Evolutionary conservation across 2,329 filamentous ascomycete genomes (phyloP).

Genomic region (Fusarium marasasianum): DNA sequence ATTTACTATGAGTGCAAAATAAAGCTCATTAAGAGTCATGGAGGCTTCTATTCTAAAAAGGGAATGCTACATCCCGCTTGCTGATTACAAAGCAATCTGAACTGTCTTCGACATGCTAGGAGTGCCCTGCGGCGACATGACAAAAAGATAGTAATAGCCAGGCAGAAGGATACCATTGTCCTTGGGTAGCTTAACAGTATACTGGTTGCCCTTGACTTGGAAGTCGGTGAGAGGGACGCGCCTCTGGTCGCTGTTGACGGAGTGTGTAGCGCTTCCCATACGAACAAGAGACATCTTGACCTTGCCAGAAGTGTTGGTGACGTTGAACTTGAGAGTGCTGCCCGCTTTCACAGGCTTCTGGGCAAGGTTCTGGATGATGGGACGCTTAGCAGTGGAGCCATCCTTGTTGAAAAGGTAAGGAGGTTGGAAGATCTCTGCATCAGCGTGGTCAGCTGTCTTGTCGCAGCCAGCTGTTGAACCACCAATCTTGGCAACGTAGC

Average conservation of each 20-base stretch:
- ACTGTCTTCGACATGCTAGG: constrained; percentile 30
- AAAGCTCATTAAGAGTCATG: fast-evolving
- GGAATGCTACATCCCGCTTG: no score
- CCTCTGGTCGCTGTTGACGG: constrained; percentile 67
- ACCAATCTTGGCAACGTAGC: constrained; percentile 45
- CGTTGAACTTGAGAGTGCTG: constrained; percentile 33
- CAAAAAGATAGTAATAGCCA: constrained; percentile 65
- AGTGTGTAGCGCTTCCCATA: constrained; percentile 61
- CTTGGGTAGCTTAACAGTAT: constrained; percentile 53
- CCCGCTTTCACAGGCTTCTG: constrained; percentile 31
- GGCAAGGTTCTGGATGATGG: constrained; percentile 5
- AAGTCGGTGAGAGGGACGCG: constrained; percentile 55
- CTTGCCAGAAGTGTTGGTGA: constrained; percentile 30
- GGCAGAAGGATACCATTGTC: constrained; percentile 62
- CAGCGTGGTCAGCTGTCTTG: constrained; percentile 57
- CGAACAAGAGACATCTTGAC: constrained; percentile 56
- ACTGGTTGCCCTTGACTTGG: constrained; percentile 40
- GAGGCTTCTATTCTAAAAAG: fast-evolving
- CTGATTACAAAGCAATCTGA: background rate
- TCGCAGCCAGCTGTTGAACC: constrained; percentile 45
- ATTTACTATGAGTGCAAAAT: fast-evolving
- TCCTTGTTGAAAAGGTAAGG: constrained; percentile 62
- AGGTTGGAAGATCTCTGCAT: constrained; percentile 65
- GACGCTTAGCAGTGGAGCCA: constrained; percentile 50
- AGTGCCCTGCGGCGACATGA: constrained; percentile 15